Base-by-base conservation (phyloP, 2,329 filamentous ascomycete species). In the Colletotrichum agaves region DNA sequence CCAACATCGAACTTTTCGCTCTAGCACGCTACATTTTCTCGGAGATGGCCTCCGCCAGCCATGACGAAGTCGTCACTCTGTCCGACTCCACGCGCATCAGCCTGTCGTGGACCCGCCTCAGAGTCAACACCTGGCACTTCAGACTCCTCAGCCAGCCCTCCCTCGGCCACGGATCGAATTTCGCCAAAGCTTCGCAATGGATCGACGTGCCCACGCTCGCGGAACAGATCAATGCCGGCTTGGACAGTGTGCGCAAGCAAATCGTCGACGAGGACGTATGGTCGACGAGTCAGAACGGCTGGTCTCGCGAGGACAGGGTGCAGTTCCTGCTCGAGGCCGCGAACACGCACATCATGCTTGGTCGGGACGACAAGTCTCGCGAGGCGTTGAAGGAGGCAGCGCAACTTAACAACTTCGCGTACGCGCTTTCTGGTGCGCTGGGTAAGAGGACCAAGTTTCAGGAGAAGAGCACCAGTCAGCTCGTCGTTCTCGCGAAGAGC, bases 401-500 rank as follows among this genome's bases (percentile, higher is more conserved):
- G 0, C 80, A 81, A 49, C 80, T 87, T 39, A 90, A 90, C n/a
- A 86, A 88, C 0, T 93, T 99, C 66, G 84, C 88, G 17, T 98
- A 97, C 78, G 91, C 90, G 0, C 78, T 99, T 62, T 97, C 93
- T 0, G 96, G 96, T 41, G 88, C 93, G 21, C 79, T 99, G 71
- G 96, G 96, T 15, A 98, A 94, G 80, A 84, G 91, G 68, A 97
- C 93, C 1, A 91, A 87, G 72, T 97, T 90, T 64, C 93, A 97
- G 77, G 86, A 93, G 74, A 91, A 89, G 68, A 91, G 90, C 73
- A 90, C 90, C 69, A 97, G 93, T 73, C 96, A 99, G 78, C 84
- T 99, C 31, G 92, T 99, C 1, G 93, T 99, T 2, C 82, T 98
- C 33, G 96, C 96, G 1, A 93, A 89, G 77, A 98, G 94, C 75